Percentiles rank a stretch among this genome's conserved stretches.
These are phyloP conservation scores for Ciborinia camelliae DNA, from an alignment of 2,329 filamentous ascomycete species.

Conservation along the genomic window DNA sequence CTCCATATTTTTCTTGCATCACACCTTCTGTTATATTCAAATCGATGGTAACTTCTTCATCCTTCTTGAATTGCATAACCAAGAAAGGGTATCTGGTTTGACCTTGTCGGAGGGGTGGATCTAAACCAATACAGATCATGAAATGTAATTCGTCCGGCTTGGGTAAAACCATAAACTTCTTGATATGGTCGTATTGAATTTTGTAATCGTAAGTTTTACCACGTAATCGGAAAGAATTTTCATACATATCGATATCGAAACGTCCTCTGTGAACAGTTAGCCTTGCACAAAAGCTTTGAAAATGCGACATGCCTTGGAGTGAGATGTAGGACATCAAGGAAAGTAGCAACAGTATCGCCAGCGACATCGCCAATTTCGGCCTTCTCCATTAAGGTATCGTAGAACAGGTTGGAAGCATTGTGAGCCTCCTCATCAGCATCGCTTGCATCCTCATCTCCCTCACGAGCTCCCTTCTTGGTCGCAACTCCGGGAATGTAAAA, in stretches of 20 bases:
- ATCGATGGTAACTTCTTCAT: constrained; percentile 95
- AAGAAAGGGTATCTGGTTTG: constrained; percentile 98
- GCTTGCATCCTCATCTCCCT: constrained; percentile 69
- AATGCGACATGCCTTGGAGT: constrained; percentile 69
- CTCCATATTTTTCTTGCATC: constrained; percentile 81
- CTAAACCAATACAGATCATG: constrained; percentile 89
- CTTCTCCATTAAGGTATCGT: constrained; percentile 96
- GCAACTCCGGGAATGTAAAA: constrained; percentile 96
- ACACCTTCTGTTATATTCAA: constrained; percentile 93
- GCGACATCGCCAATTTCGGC: constrained; percentile 98
- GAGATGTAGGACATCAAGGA: constrained; percentile 93
- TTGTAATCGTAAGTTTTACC: constrained; percentile 99
- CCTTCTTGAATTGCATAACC: constrained; percentile 98
- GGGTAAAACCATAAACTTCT: constrained; percentile 97
- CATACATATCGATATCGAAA: constrained; percentile 99
- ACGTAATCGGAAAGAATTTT: constrained; percentile 90
- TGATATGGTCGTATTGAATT: constrained; percentile 96
- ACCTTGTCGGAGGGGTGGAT: constrained; percentile 91
- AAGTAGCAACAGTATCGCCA: constrained; percentile 97
- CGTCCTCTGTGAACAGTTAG: constrained; percentile 67
- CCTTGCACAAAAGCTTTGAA: background rate
- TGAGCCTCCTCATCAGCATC: constrained; percentile 71
- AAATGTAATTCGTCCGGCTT: constrained; percentile 98
- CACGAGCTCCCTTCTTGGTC: constrained; percentile 63
- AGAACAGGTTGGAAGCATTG: constrained; percentile 95